Conservation (phyloP, 768 basidiomycete genomes). For the Sporobolomyces roseus region DNA sequence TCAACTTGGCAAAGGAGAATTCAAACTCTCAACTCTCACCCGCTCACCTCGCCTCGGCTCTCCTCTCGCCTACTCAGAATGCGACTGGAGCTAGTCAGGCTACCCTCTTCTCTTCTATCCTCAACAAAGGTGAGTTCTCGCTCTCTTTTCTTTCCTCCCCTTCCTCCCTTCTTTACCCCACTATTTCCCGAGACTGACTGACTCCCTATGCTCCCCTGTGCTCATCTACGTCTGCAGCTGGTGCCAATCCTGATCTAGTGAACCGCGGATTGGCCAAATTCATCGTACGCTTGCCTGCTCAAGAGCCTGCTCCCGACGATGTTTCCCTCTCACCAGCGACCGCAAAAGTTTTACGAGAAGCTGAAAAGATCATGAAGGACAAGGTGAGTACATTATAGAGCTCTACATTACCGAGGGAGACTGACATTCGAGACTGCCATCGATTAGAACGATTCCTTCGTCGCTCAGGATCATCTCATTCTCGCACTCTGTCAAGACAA, state of each 20-base stretch:
- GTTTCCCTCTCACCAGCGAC: slow-evolving; percentile 60
- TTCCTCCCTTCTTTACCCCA: not conserved
- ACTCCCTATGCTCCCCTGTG: slow-evolving; percentile 60
- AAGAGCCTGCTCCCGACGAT: slow-evolving; percentile 81
- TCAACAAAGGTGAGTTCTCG: slow-evolving; percentile 35
- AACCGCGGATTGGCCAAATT: slow-evolving; percentile 68
- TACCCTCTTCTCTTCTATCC: slow-evolving; percentile 16
- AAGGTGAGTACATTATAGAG: slow-evolving; percentile 39
- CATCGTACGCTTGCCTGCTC: slow-evolving; percentile 75
- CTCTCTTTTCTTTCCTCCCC: not conserved
- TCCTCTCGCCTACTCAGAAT: slow-evolving; percentile 63
- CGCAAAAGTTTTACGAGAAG: slow-evolving; percentile 67
- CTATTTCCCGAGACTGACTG: slow-evolving; percentile 32
- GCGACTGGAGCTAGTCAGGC: slow-evolving; percentile 8
- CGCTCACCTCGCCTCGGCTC: slow-evolving; percentile 71
- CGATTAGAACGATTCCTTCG: slow-evolving; percentile 69
- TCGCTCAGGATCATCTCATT: slow-evolving; percentile 87
- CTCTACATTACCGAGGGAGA: too few relatives aligned
- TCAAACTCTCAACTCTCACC: slow-evolving; percentile 51
- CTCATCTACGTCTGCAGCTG: too few relatives aligned
- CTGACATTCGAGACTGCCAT: too few relatives aligned
- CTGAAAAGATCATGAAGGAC: slow-evolving; percentile 69
- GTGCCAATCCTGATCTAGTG: slow-evolving; percentile 67
- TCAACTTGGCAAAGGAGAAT: slow-evolving; percentile 35
- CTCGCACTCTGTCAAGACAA: slow-evolving; percentile 75